phyloP scores from a whole-genome alignment of 257 asterid genomes.

The Nicotiana paniculata region DNA sequence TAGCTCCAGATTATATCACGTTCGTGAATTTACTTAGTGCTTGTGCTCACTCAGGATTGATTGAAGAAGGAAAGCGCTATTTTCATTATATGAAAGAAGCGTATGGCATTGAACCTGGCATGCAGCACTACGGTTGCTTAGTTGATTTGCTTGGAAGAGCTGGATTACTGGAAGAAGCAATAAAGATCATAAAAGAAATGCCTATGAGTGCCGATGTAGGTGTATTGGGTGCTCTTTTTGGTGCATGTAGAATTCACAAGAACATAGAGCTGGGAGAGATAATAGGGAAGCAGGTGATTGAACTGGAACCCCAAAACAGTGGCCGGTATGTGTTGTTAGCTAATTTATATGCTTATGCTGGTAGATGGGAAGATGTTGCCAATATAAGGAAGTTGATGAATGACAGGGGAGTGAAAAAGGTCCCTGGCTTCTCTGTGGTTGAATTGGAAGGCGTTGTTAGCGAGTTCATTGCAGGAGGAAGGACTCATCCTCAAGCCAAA shows the following conservation, averaged over 20 bases:
- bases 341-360: constrained; percentile 61
- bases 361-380: constrained; percentile 75
- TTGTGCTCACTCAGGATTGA: constrained; percentile 76
- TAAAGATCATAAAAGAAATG: constrained; percentile 43
- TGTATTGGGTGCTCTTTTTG: constrained; percentile 81
- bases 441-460: constrained; percentile 50
- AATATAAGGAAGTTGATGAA: constrained; percentile 67
- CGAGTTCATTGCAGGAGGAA: constrained; percentile 77
- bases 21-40: constrained; percentile 75
- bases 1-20: constrained; percentile 56
- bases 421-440: constrained; percentile 55
- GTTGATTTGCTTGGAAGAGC: constrained; percentile 93
- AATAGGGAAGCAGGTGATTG: constrained; percentile 56
- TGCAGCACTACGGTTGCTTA: constrained; percentile 85
- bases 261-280: constrained; percentile 60
- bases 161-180: constrained; percentile 66
- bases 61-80: constrained; percentile 56
- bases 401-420: constrained; percentile 75
- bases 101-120: constrained; percentile 54
- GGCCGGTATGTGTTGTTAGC: constrained; percentile 79
- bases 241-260: constrained; percentile 76
- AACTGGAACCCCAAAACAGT: constrained; percentile 66
- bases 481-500: constrained; percentile 51
- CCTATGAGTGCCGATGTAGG: constrained; percentile 67
- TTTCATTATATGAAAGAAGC: constrained; percentile 51